Evolutionary conservation across 768 basidiomycete genomes (phyloP).

Genomic region (Collybia nuda): DNA sequence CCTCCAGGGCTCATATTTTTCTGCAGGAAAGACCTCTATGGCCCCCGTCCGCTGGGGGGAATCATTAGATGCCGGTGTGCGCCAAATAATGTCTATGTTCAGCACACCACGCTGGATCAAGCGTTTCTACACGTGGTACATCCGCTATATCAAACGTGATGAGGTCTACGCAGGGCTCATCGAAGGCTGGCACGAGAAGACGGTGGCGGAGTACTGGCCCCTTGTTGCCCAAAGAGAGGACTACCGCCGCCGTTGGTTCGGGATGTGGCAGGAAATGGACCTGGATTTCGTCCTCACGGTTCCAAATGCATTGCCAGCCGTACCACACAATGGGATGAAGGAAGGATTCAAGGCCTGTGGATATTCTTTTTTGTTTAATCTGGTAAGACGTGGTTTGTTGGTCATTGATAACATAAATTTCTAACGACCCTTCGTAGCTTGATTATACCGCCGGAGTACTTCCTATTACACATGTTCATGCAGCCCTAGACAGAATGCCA

Average conservation of each 20-base stretch:
- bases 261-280: constrained; percentile 34
- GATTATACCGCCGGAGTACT: constrained; percentile 57
- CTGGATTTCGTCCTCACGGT: constrained; percentile 62
- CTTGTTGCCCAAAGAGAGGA: constrained; percentile 48
- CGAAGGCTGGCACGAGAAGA: constrained; percentile 44
- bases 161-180: constrained; percentile 53
- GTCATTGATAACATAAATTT: neutral
- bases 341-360: constrained; percentile 51
- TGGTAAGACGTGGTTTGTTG: neutral
- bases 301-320: constrained; percentile 55
- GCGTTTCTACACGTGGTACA: constrained; percentile 48
- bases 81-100: constrained; percentile 36
- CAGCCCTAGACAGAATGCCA: constrained; percentile 37
- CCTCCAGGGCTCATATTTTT: neutral
- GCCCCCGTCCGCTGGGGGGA: constrained; percentile 38
- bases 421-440: constrained; percentile 23
- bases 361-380: constrained; percentile 27
- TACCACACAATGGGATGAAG: constrained; percentile 53
- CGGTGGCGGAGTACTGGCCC: constrained; percentile 42
- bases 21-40: constrained; percentile 23
- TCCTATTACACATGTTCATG: constrained; percentile 54
- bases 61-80: constrained; percentile 48
- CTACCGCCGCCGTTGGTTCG: constrained; percentile 42
- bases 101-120: constrained; percentile 45
- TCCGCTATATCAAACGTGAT: constrained; percentile 52